Percentiles rank a stretch among this genome's conserved stretches.
These are phyloP conservation scores for Amanita rubescens DNA, from an alignment of 768 basidiomycete species.

Conservation along the genomic window DNA sequence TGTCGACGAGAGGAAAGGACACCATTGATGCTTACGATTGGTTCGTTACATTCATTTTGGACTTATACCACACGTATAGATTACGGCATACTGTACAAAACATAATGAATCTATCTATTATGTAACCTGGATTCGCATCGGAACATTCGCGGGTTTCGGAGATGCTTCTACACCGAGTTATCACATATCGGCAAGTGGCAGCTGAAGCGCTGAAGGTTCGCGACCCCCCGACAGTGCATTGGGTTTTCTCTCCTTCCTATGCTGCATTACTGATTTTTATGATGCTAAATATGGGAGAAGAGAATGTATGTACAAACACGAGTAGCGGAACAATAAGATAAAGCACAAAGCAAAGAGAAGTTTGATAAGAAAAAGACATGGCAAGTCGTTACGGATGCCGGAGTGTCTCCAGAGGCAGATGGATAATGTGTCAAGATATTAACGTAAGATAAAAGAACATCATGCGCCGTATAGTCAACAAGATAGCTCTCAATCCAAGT, in stretches of 20 bases:
- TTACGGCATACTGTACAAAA: neutral
- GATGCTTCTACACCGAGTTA: too few species aligned
- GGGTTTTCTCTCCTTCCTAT: too few species aligned
- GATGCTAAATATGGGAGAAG: too few species aligned
- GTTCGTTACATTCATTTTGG: neutral
- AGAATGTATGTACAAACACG: neutral
- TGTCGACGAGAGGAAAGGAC: slow-evolving; percentile 10
- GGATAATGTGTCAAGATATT: slow-evolving; percentile 4
- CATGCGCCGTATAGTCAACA: neutral
- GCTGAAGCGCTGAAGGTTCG: too few species aligned
- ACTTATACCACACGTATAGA: slow-evolving; percentile 1
- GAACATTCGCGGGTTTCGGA: too few species aligned
- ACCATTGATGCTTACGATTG: neutral
- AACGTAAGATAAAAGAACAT: slow-evolving; percentile 2
- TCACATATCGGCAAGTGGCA: slow-evolving; percentile 51
- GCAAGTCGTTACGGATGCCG: neutral
- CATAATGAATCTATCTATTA: neutral
- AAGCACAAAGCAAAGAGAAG: neutral
- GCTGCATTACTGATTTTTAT: too few species aligned
- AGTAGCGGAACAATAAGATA: neutral
- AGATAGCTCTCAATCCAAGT: neutral
- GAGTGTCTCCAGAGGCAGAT: neutral
- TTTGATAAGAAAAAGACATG: too few species aligned
- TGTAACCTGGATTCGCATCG: too few species aligned
- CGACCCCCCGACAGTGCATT: too few species aligned